phyloP scores from a whole-genome alignment of 371 early-diverging fungal genomes.

The Mucor lusitanicus region DNA sequence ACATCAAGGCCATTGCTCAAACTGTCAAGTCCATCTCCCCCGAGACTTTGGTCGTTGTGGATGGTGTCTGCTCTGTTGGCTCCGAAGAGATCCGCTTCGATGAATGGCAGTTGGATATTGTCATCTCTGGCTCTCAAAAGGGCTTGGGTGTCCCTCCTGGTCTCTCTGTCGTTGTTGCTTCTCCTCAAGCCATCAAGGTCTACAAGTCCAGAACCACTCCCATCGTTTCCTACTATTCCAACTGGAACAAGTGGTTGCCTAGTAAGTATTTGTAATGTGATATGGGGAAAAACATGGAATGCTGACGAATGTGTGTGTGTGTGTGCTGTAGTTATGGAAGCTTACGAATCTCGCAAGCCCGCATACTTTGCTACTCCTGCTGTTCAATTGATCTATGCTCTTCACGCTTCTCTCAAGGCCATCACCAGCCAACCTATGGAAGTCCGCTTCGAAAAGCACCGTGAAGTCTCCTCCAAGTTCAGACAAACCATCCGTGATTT shows the following conservation, averaged over 20 bases:
- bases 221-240: conserved; percentile 74
- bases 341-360: conserved; percentile 90
- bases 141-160: conserved; percentile 93
- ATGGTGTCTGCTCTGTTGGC: conserved; percentile 96
- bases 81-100: conserved; percentile 93
- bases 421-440: conserved; percentile 72
- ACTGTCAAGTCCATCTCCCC: conserved; percentile 80
- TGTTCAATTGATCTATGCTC: conserved; percentile 91
- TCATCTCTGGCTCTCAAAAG: conserved; percentile 94
- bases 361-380: conserved; percentile 98
- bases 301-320: neutral
- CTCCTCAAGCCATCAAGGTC: conserved; percentile 70
- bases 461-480: conserved; percentile 70
- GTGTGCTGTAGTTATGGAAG: conserved; percentile 76
- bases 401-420: conserved; percentile 82
- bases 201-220: conserved; percentile 75
- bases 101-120: conserved; percentile 88
- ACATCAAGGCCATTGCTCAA: conserved; percentile 78
- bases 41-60: conserved; percentile 88
- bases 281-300: too few relatives aligned
- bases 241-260: conserved; percentile 88
- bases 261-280: conserved; percentile 35
- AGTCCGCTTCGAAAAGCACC: conserved; percentile 70
- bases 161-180: conserved; percentile 82
- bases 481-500: conserved; percentile 67